phyloP scores from a whole-genome alignment of 352 stramenopile genomes.

The Phytophthora litchii region DNA sequence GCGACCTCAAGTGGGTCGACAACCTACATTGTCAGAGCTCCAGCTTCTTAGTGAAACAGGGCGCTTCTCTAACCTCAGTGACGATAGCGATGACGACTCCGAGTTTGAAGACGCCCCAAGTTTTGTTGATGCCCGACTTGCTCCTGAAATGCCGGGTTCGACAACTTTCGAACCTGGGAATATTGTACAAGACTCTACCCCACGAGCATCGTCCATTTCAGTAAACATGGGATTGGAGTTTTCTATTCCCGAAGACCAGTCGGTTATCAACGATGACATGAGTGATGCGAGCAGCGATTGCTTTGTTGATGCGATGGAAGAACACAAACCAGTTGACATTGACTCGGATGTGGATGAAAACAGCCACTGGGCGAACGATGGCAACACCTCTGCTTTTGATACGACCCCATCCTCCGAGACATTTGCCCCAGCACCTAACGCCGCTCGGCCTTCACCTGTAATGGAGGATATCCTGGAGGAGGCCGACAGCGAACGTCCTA shows the following conservation, averaged over 20 bases:
- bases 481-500: slow-evolving; percentile 16
- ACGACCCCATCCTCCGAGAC: neutral
- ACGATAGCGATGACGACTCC: slow-evolving; percentile 49
- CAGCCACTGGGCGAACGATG: slow-evolving; percentile 11
- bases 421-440: neutral
- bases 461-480: slow-evolving; percentile 12
- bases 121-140: slow-evolving; percentile 19
- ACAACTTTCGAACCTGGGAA: neutral
- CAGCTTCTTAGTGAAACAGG: slow-evolving; percentile 53
- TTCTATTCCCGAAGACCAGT: slow-evolving; percentile 27
- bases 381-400: slow-evolving; percentile 15
- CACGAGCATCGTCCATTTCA: slow-evolving; percentile 13
- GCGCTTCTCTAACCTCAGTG: slow-evolving; percentile 46
- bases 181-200: neutral
- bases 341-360: slow-evolving; percentile 11
- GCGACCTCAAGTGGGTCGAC: slow-evolving; percentile 16
- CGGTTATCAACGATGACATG: slow-evolving; percentile 18
- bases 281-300: slow-evolving; percentile 39
- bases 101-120: slow-evolving; percentile 36
- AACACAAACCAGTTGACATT: slow-evolving; percentile 22
- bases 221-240: slow-evolving; percentile 20
- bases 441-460: neutral
- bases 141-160: neutral
- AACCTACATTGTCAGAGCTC: slow-evolving; percentile 52
- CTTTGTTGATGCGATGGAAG: slow-evolving; percentile 40